A percentile compares a stretch with the other conserved stretches of the same genome.
Conservation (phyloP, 139 green algal species). For the Picochlorum costavermella region DNA sequence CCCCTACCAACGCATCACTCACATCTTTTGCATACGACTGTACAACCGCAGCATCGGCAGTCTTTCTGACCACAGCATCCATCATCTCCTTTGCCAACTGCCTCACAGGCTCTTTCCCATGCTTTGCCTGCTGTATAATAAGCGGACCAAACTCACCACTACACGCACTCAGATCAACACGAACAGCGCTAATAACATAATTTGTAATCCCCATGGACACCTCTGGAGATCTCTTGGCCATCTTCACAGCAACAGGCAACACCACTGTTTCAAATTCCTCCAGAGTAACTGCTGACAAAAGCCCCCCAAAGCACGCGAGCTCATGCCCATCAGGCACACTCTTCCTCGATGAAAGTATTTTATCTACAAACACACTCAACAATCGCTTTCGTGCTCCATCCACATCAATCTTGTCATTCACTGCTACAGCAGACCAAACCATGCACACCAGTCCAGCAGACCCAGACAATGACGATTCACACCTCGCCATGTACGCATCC, state of each 20-base stretch:
- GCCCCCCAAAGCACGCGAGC: slow-evolving; percentile 29
- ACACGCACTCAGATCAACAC: slow-evolving; percentile 33
- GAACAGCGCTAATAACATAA: slow-evolving; percentile 22
- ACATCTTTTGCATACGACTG: slow-evolving; percentile 18
- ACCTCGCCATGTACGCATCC: not conserved
- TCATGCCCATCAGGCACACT: not conserved
- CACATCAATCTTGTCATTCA: not conserved
- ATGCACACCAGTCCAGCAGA: too few species aligned
- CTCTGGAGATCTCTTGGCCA: slow-evolving; percentile 65
- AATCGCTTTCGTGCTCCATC: not conserved
- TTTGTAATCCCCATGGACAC: slow-evolving; percentile 36
- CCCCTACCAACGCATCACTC: slow-evolving; percentile 20
- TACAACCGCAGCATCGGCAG: slow-evolving; percentile 26
- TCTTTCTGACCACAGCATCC: slow-evolving; percentile 27
- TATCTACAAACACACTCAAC: slow-evolving; percentile 25
- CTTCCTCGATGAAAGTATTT: slow-evolving; percentile 31
- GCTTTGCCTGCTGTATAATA: slow-evolving; percentile 51
- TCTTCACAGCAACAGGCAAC: slow-evolving; percentile 45
- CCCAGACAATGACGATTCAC: too few species aligned
- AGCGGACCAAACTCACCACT: slow-evolving; percentile 43
- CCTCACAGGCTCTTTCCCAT: slow-evolving; percentile 47
- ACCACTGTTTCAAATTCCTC: slow-evolving; percentile 44
- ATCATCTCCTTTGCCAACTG: slow-evolving; percentile 30
- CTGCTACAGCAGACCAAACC: not conserved
- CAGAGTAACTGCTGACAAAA: slow-evolving; percentile 32